Conservation (phyloP, 768 basidiomycete genomes). For the Imleria badia region DNA sequence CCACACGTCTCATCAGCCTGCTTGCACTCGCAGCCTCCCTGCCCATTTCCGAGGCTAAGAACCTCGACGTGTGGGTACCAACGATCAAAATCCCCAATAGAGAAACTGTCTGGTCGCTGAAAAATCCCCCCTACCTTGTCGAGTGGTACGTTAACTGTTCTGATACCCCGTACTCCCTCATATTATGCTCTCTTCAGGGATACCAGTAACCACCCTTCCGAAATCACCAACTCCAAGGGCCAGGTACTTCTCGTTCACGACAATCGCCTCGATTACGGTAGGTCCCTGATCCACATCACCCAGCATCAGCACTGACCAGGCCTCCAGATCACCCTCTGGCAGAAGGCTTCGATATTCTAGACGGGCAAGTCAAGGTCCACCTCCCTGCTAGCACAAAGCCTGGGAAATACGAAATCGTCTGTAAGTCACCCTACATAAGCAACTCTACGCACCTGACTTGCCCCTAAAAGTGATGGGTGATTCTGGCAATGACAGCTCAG, state of each 20-base stretch:
- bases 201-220: conserved; percentile 18
- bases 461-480: conserved; percentile 32
- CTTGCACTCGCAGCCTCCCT: conserved; percentile 10
- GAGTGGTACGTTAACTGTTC: conserved; percentile 27
- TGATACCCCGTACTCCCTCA: background rate
- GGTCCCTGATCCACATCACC: conserved; percentile 12
- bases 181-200: conserved; percentile 27
- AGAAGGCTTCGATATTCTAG: conserved; percentile 27
- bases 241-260: conserved; percentile 28
- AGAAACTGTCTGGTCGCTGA: background rate
- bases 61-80: conserved; percentile 30
- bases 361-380: conserved; percentile 23
- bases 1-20: background rate
- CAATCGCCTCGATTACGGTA: conserved; percentile 22
- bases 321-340: conserved; percentile 26
- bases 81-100: conserved; percentile 20
- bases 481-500: conserved; percentile 30
- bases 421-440: conserved; percentile 18
- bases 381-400: conserved; percentile 29
- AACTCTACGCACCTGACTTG: conserved; percentile 1
- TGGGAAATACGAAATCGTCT: conserved; percentile 35
- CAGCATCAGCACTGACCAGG: conserved; percentile 2
- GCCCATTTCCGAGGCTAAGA: conserved; percentile 4
- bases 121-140: background rate
- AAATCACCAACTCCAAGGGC: conserved; percentile 35